A percentile compares a stretch with the other conserved stretches of the same genome.
These are phyloP conservation scores for Cubamyces sp. DNA, from an alignment of 768 basidiomycete species.

Conservation along the genomic window DNA sequence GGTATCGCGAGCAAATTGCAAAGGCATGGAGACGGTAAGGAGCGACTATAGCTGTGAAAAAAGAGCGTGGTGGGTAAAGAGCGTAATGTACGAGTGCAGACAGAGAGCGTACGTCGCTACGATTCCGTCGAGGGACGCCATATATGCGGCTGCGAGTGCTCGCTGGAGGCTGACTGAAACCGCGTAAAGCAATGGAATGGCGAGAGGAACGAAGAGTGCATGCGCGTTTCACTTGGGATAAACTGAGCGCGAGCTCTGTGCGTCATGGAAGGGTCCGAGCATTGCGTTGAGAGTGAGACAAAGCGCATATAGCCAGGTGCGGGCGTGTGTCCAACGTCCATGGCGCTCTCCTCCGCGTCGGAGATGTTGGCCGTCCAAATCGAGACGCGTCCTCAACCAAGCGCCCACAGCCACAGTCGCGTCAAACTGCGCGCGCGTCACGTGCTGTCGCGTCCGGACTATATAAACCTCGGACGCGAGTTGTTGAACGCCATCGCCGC, in stretches of 20 bases:
- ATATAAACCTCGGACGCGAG: constrained; percentile 31
- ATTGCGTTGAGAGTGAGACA: neutral
- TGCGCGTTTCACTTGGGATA: neutral
- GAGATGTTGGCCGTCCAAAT: neutral
- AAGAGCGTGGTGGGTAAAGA: constrained; percentile 4
- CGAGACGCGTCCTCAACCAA: neutral
- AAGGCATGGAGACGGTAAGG: constrained; percentile 1
- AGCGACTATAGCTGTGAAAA: constrained; percentile 8
- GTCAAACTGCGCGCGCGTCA: constrained; percentile 27
- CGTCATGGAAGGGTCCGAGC: neutral
- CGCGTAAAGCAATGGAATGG: constrained; percentile 6
- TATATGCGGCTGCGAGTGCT: constrained; percentile 6
- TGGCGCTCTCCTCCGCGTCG: neutral
- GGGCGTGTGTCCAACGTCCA: neutral
- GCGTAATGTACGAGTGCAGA: neutral
- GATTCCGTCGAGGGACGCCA: neutral
- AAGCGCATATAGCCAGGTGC: constrained; percentile 10
- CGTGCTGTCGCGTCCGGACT: constrained; percentile 33
- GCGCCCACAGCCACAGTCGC: constrained; percentile 29
- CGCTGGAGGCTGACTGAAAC: constrained; percentile 15
- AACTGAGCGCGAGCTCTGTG: neutral
- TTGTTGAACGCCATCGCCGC: constrained; percentile 28
- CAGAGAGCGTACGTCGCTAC: neutral
- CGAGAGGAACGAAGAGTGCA: constrained; percentile 2
- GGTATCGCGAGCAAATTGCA: neutral